phyloP scores from a whole-genome alignment of 2,329 filamentous ascomycete genomes.

The Ramularia endophylla region DNA sequence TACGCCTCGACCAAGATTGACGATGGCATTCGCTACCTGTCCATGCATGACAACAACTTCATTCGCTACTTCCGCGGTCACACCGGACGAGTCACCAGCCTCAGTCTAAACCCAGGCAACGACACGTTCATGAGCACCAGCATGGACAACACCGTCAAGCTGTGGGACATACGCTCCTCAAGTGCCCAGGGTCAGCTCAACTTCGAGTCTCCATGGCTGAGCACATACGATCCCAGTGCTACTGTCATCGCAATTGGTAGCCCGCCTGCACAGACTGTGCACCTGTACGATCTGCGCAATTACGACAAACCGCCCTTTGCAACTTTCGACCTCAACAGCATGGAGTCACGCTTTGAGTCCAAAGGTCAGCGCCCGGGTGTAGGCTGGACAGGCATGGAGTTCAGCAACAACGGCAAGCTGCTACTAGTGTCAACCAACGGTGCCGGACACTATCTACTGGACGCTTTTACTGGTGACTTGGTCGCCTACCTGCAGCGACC shows the following conservation, averaged over 20 bases:
- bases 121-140: slow-evolving; percentile 92
- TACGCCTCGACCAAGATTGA: slow-evolving; percentile 96
- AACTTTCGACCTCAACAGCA: slow-evolving; percentile 71
- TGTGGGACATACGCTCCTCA: slow-evolving; percentile 83
- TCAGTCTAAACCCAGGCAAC: slow-evolving; percentile 75
- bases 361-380: slow-evolving; percentile 42
- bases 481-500: slow-evolving; percentile 31
- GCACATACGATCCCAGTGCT: slow-evolving; percentile 87
- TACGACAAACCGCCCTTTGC: slow-evolving; percentile 88
- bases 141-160: slow-evolving; percentile 80
- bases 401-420: slow-evolving; percentile 91
- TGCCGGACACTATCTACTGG: slow-evolving; percentile 82
- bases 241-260: slow-evolving; percentile 87
- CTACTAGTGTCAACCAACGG: slow-evolving; percentile 80
- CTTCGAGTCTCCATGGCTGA: slow-evolving; percentile 72
- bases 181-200: slow-evolving; percentile 75
- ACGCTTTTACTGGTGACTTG: slow-evolving; percentile 79
- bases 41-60: slow-evolving; percentile 91
- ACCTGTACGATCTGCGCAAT: slow-evolving; percentile 90
- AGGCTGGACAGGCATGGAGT: slow-evolving; percentile 88
- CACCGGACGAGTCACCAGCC: slow-evolving; percentile 72
- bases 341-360: slow-evolving; percentile 49
- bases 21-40: slow-evolving; percentile 79
- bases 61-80: slow-evolving; percentile 96
- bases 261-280: slow-evolving; percentile 67